Evolutionary conservation across 169 alveolate genomes (phyloP), one percentile per base, ranked within the genome.

Genomic region (Babesia gibsoni): DNA sequence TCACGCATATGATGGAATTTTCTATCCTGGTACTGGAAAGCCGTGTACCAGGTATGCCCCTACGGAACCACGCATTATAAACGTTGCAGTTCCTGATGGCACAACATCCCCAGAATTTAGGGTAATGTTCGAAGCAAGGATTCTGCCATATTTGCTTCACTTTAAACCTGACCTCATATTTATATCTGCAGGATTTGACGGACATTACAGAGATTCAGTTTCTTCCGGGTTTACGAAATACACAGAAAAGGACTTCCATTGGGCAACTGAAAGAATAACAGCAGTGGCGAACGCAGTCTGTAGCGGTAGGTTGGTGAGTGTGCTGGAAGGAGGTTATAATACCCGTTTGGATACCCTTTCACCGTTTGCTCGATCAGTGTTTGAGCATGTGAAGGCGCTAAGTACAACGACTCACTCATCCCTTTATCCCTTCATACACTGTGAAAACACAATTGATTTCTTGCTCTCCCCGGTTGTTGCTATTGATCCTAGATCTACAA

Each of bases 241-340:
- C 46, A 91, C 92, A 20, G 99, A 96, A 68, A 92, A 92, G 45
- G 99, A 97, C 52, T 98, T 92, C 81, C 84, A 91, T 52, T 96
- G 97, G 94, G 73, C 96, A 35, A 97, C 99, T 20, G 94, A 94
- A 63, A 89, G 94, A 42, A 81, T 98, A 42, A 86, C 94, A 57
- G 88, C 95, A 32, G 90, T 95, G 4, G 99, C 99, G 35, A 96
- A 96, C 73, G 78, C 83, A 63, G 89, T 86, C 64, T 92, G 98
- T 42, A 75, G 90, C 42, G 99, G 99, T 10, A 93, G 98, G 68
- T 82, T 97, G 1, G 94, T 98, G 4, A 92, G 98, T 37, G 99
- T 98, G 8, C 82, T 98, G 18, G 99, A 98, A 72, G 99, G 99
- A 10, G 99, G 99, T 4, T 98, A 98, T 80, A 96, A 96, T 80